Base-by-base conservation (phyloP, 1,139 yeast species). In the Taphrina pruni region DNA sequence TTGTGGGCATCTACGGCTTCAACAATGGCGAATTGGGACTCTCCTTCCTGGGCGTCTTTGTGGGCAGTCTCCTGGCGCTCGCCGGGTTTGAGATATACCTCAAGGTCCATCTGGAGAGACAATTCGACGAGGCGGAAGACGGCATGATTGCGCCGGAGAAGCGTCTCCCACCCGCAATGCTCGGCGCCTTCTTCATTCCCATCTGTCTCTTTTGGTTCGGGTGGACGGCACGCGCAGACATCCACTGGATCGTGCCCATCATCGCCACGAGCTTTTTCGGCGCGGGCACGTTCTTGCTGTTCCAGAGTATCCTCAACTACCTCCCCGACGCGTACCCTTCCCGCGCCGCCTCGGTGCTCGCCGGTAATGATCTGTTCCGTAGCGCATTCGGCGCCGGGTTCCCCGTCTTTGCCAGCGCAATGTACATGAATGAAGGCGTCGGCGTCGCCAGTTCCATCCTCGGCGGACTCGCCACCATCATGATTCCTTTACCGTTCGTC, bases 271-370 rank as follows among this genome's bases (percentile, higher is more conserved):
- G 87, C 55, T 90, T 92, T 46, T 89, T 89, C 76, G 95, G 95
- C 0, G 88, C 88, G 76, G 89, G 70, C 6, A 57, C 65, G 14
- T 76, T 86, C 60, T 79, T 85, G 71, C 81, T 78, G 64, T 72
- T 87, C 26, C 75, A 81, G 71, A 72, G 73, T 20, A 70, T 74
- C n/a, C 73, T 73, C 88, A 70, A 89, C 87, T 81, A 90, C 77
- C 85, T 91, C 74, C 87, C 90, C 74, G 97, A 91, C 78, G 83
- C 90, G 60, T 90, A 77, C 77, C 87, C 75, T 65, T 78, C 77
- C 52, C 86, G 86, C 75, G 94, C 96, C 1, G 96, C 96, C 1
- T 88, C 96, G 39, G 97, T 97, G 0, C 81, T 91, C 73, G 96
- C 97, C 1, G 83, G 86, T 36, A 85, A 85, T 73, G 85, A 82